Evolutionary conservation across 495 filamentous ascomycete species (phyloP).

Genomic region (Trichocladium uniseriatum): DNA sequence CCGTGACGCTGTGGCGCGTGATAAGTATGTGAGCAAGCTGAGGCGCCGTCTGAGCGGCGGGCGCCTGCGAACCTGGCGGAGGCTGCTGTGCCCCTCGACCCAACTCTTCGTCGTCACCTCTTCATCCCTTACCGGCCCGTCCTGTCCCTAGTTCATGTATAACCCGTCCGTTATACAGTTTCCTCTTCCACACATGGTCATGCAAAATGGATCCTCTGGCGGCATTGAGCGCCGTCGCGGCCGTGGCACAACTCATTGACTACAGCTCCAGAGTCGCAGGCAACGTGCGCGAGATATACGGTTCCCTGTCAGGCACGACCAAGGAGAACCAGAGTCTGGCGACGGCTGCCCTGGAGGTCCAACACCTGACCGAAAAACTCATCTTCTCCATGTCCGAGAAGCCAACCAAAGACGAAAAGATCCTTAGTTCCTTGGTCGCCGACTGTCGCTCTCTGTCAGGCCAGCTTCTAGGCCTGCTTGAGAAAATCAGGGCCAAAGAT

Average conservation of each 20-base stretch:
- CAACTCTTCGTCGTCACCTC: no score
- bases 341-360: not conserved
- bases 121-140: no score
- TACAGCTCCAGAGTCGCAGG: not conserved
- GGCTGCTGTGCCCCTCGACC: no score
- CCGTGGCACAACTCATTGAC: not conserved
- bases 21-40: no score
- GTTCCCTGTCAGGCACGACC: not conserved
- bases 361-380: not conserved
- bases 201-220: not conserved
- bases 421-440: not conserved
- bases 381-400: no score
- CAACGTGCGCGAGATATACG: not conserved
- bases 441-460: not conserved
- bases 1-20: no score
- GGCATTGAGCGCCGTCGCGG: not conserved
- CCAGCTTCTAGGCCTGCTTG: not conserved
- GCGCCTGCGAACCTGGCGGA: no score
- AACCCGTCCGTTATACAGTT: no score
- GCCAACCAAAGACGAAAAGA: not conserved
- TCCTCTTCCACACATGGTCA: no score
- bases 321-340: not conserved
- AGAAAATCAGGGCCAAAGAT: not conserved
- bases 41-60: no score
- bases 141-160: no score